Percentiles rank a stretch among this genome's conserved stretches.
Conservation (phyloP, 2,329 filamentous ascomycete genomes). For the Exserohilum turcica region DNA sequence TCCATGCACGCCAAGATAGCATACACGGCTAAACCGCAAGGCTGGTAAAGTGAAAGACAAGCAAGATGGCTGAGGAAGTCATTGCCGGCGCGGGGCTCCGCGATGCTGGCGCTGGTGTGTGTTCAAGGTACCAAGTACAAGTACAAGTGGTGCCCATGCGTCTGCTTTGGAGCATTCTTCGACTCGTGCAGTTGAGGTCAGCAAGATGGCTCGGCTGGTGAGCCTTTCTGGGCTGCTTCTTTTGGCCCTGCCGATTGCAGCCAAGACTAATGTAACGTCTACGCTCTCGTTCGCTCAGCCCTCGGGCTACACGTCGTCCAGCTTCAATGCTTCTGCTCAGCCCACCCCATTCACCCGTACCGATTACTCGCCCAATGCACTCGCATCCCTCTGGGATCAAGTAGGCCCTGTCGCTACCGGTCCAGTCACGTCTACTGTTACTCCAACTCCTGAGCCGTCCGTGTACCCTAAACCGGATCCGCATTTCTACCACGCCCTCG, state of each 20-base stretch:
- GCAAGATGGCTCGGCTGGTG: slow-evolving; percentile 29
- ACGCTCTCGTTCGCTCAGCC: slow-evolving; percentile 38
- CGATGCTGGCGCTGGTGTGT: slow-evolving; percentile 4
- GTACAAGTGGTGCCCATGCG: slow-evolving; percentile 15
- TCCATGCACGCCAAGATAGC: slow-evolving; percentile 20
- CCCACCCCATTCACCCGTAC: slow-evolving; percentile 51
- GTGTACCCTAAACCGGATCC: slow-evolving; percentile 46
- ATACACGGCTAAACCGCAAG: slow-evolving; percentile 3
- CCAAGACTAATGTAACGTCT: slow-evolving; percentile 24
- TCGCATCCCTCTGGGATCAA: slow-evolving; percentile 54
- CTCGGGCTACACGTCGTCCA: slow-evolving; percentile 45
- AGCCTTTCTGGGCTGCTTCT: slow-evolving; percentile 24
- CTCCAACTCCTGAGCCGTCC: slow-evolving; percentile 51
- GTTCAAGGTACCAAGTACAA: slow-evolving; percentile 14
- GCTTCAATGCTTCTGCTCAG: slow-evolving; percentile 51
- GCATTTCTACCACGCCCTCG: slow-evolving; percentile 51
- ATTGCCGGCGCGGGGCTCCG: slow-evolving; percentile 17
- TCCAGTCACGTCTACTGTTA: slow-evolving; percentile 50
- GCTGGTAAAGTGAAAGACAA: slow-evolving; percentile 10
- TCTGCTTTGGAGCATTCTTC: neutral
- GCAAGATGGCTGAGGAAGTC: slow-evolving; percentile 6
- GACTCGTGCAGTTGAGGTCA: neutral
- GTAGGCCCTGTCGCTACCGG: slow-evolving; percentile 52
- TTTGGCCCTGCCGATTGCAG: slow-evolving; percentile 15
- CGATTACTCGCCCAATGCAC: slow-evolving; percentile 55